A percentile compares a stretch with the other conserved stretches of the same genome.
These are phyloP conservation scores for Lodderomyces beijingensis DNA, from an alignment of 1,139 yeast genomes.

Conservation along the genomic window DNA sequence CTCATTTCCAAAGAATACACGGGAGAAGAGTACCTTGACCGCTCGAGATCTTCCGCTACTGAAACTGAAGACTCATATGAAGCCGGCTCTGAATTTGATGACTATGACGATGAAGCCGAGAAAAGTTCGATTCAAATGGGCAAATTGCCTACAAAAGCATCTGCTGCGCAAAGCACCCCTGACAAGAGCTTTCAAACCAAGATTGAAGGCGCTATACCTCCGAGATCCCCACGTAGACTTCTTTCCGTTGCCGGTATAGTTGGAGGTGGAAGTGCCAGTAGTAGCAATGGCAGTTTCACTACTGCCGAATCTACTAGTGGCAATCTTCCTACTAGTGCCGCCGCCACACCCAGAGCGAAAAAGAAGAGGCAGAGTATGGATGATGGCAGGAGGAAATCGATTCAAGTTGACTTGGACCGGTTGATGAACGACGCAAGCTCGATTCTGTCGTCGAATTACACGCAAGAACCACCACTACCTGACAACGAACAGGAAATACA, in stretches of 20 bases:
- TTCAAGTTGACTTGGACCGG: slow-evolving; percentile 33
- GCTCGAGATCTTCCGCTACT: background rate
- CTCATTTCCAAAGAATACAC: background rate
- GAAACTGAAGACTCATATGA: slow-evolving; percentile 3
- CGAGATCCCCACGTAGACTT: slow-evolving; percentile 40
- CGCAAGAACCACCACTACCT: slow-evolving; percentile 1
- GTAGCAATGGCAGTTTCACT: slow-evolving; percentile 1
- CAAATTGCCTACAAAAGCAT: slow-evolving; percentile 14
- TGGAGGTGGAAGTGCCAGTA: background rate
- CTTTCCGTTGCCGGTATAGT: slow-evolving; percentile 24
- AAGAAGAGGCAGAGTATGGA: slow-evolving; percentile 1
- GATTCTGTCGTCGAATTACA: slow-evolving; percentile 11
- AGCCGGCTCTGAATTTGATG: slow-evolving; percentile 9
- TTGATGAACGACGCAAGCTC: slow-evolving; percentile 38
- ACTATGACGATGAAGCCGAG: slow-evolving; percentile 8
- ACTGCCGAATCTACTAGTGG: background rate
- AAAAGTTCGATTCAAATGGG: slow-evolving; percentile 14
- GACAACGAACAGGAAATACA: slow-evolving; percentile 3
- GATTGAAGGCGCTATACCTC: slow-evolving; percentile 39
- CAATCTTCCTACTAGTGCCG: background rate
- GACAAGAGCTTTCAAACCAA: slow-evolving; percentile 31
- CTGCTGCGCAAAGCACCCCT: slow-evolving; percentile 16
- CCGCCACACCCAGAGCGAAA: background rate
- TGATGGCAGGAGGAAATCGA: slow-evolving; percentile 12
- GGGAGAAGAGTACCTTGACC: background rate